Evolutionary conservation across 2,329 filamentous ascomycete genomes (phyloP), one percentile per base, ranked within the genome.

Genomic region (Aspergillus unguis): DNA sequence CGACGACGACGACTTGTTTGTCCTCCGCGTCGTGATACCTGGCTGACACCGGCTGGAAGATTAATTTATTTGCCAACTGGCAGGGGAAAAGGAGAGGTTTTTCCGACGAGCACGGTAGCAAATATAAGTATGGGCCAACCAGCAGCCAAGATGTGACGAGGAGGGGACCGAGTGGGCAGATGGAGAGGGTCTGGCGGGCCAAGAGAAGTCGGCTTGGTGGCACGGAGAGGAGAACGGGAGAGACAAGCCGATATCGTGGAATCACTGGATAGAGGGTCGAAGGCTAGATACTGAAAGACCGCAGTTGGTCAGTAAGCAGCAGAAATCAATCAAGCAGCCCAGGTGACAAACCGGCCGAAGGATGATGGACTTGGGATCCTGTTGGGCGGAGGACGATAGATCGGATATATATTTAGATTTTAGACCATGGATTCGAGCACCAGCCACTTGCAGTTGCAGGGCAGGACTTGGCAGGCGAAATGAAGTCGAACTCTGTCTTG

Each of bases 351-450:
- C 54, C 51, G 42, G 36, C 37, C 37, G 31, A 50, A 53, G 41
- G 51, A 45, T 17, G 17, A 17, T 44, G 37, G 8, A 31, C 43
- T 52, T 56, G 56, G 53, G 32, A 42, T 35, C 42, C 35, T 43
- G 52, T 53, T 53, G 45, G 55, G 55, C 43, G 56, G 58, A 52
- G 51, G 52, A 47, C 50, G 54, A 57, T 59, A 54, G 57, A 59
- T 59, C 53, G 57, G 58, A 54, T 58, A 58, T 61, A 61, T 59
- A 59, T 56, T 61, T 61, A 59, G 58, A 61, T 55, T 57, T 56
- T 32, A 48, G 53, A 55, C 45, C 33, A 54, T 50, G 35, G 40
- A 17, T 17, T 17, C 17, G 17, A 42, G 48, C 36, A 52, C 56
- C 54, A 52, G 51, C 56, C 51, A 48, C 51, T 53, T 9, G 46